These are phyloP conservation scores for Smallanthus sonchifolius DNA, from an alignment of 129 eudicot genomes.

Conservation along the genomic window DNA sequence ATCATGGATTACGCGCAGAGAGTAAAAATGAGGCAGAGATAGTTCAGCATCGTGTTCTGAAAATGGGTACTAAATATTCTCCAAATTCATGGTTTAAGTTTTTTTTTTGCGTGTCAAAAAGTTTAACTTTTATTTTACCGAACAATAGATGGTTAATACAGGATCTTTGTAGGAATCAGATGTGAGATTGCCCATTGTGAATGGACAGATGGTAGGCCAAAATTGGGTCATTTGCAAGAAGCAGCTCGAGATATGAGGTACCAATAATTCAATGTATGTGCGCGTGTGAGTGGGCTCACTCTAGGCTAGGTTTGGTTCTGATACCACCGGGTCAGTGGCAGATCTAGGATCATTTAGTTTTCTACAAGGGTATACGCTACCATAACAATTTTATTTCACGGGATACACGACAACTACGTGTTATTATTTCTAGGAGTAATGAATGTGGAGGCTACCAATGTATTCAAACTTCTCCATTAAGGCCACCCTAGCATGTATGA, in stretches of 20 bases:
- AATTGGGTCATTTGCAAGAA: constrained; percentile 85
- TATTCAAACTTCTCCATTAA: no score
- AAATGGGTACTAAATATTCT: constrained; percentile 55
- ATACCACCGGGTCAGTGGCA: not conserved
- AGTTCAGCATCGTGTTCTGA: constrained; percentile 46
- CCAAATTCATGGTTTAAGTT: not conserved
- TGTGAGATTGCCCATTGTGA: constrained; percentile 72
- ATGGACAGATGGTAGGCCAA: constrained; percentile 77
- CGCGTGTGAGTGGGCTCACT: not conserved
- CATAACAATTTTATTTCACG: not conserved
- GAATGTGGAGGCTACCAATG: no score
- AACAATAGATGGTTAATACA: constrained; percentile 37
- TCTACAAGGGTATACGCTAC: not conserved
- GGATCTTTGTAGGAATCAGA: constrained; percentile 66
- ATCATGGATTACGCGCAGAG: constrained; percentile 84
- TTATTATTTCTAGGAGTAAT: not conserved
- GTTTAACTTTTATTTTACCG: constrained; percentile 4
- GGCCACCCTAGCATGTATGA: no score
- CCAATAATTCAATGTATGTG: not conserved
- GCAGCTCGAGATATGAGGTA: constrained; percentile 82
- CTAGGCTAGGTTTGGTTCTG: not conserved
- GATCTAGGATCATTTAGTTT: not conserved
- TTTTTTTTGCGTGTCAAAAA: not conserved
- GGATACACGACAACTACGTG: not conserved
- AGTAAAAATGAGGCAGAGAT: constrained; percentile 71